Conservation (phyloP, 1,284 basidiomycete species). For the Cystobasidium slooffiae region DNA sequence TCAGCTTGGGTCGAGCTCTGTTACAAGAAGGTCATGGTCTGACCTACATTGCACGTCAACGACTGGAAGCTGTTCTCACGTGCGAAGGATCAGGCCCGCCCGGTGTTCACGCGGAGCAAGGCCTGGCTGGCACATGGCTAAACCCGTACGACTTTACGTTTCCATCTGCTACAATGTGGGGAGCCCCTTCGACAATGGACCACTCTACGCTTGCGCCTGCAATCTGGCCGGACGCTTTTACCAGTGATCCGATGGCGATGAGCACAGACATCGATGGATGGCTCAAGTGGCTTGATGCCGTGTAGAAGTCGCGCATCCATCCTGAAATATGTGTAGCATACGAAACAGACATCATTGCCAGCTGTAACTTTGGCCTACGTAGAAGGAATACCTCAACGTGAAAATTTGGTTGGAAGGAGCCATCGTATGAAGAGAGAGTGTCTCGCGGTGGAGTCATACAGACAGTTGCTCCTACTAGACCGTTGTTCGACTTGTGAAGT, state of each 20-base stretch:
- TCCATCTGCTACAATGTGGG: background rate
- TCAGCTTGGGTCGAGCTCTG: background rate
- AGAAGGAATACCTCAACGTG: too few species aligned
- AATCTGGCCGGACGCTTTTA: background rate
- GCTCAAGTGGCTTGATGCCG: slow-evolving; percentile 5
- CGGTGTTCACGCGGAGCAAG: too few species aligned
- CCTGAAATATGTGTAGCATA: background rate
- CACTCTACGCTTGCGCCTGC: background rate
- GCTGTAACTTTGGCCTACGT: too few species aligned
- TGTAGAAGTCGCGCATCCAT: background rate
- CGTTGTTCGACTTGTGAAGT: too few species aligned
- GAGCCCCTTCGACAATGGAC: background rate
- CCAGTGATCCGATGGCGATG: slow-evolving; percentile 4
- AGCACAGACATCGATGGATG: slow-evolving; percentile 9
- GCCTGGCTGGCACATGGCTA: too few species aligned
- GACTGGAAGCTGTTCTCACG: background rate
- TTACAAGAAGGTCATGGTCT: slow-evolving; percentile 5
- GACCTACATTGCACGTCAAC: background rate
- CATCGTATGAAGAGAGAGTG: too few species aligned
- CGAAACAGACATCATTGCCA: too few species aligned
- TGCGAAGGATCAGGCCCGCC: background rate
- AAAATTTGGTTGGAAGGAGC: too few species aligned
- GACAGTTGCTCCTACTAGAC: too few species aligned
- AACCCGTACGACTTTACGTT: background rate
- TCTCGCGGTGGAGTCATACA: too few species aligned